A percentile compares a stretch with the other conserved stretches of the same genome.
phyloP scores from a whole-genome alignment of 371 early-diverging fungal species.

The Mucor piriformis region DNA sequence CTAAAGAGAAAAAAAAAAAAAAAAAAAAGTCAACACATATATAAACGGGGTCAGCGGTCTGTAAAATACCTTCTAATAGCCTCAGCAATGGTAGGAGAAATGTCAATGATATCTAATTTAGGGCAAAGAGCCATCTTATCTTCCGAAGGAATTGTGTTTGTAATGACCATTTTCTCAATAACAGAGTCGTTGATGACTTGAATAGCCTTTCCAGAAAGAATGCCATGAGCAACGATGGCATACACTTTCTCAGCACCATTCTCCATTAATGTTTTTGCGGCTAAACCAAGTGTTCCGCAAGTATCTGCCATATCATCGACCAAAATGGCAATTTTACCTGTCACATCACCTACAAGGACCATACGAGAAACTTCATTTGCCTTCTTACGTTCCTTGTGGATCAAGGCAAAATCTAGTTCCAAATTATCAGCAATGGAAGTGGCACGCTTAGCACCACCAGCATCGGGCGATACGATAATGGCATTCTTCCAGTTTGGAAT shows the following conservation, averaged over 20 bases:
- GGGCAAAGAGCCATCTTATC: slow-evolving; percentile 82
- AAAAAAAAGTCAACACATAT: not conserved
- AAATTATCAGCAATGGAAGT: slow-evolving; percentile 94
- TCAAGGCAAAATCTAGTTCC: slow-evolving; percentile 95
- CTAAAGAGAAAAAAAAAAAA: slow-evolving; percentile 30
- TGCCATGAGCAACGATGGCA: slow-evolving; percentile 94
- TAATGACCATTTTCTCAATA: slow-evolving; percentile 82
- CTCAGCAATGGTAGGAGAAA: slow-evolving; percentile 91
- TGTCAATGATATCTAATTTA: slow-evolving; percentile 91
- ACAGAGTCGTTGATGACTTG: slow-evolving; percentile 84
- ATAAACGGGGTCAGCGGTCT: not conserved
- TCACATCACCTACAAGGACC: slow-evolving; percentile 96
- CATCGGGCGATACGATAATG: slow-evolving; percentile 97
- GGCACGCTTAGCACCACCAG: slow-evolving; percentile 97
- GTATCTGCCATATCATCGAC: slow-evolving; percentile 99
- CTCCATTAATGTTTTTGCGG: slow-evolving; percentile 87
- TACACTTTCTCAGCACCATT: slow-evolving; percentile 91
- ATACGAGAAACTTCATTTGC: slow-evolving; percentile 93
- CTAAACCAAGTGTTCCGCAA: slow-evolving; percentile 91
- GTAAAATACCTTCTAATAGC: slow-evolving; percentile 69
- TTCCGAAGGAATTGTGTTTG: slow-evolving; percentile 93
- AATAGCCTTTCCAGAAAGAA: slow-evolving; percentile 90
- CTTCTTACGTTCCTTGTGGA: slow-evolving; percentile 96
- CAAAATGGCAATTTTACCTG: slow-evolving; percentile 85
- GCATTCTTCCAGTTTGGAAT: slow-evolving; percentile 83